Base-by-base conservation (phyloP, 2,329 filamentous ascomycete genomes). In the Aureobasidium sp. region DNA sequence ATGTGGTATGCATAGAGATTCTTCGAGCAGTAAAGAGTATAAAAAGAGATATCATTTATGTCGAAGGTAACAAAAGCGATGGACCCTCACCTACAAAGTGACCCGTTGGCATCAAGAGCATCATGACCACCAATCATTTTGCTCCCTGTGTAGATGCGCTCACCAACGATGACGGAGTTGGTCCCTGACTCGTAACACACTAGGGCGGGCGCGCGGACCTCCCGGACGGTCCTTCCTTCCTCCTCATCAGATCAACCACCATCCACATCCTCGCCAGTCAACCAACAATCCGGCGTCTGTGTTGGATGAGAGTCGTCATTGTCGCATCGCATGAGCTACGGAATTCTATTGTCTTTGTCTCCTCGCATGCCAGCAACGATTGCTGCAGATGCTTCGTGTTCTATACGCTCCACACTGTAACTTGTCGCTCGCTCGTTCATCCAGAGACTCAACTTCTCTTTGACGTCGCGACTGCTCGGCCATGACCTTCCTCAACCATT, bases 381-480 rank as follows among this genome's bases (percentile, higher is more conserved):
- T 27, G 45, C 27, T 48, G 24, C 29, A 35, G 31, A 19, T 22
- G 48, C 31, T 24, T 31, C n/a, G 5, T 22, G 9, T 50, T 12
- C 14, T 27, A 50, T 3, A 15, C 15, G 1, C 12, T 14, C 7
- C 15, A 29, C 7, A 31, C 9, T 35, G 17, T 14, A 35, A 31
- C 7, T 4, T 14, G 47, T 50, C 31, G 47, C 11, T 29, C 45
- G 45, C 47, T 19, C 29, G 31, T 33, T 33, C 31, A 22, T 39
- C 33, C 6, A 27, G 53, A 44, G 39, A 45, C n/a, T 57, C 53
- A 57, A 57, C 53, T 44, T 45, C 39, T 57, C 53, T 45, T 22
- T 15, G 29, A 44, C 40, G 22, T 45, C 39, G 53, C 52, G 15
- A 24, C 5, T 22, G 29, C 8, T 33, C 40, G 27, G 19, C 12